phyloP scores from a whole-genome alignment of 2,329 filamentous ascomycete genomes.

The Pleoardoris graminearum region DNA sequence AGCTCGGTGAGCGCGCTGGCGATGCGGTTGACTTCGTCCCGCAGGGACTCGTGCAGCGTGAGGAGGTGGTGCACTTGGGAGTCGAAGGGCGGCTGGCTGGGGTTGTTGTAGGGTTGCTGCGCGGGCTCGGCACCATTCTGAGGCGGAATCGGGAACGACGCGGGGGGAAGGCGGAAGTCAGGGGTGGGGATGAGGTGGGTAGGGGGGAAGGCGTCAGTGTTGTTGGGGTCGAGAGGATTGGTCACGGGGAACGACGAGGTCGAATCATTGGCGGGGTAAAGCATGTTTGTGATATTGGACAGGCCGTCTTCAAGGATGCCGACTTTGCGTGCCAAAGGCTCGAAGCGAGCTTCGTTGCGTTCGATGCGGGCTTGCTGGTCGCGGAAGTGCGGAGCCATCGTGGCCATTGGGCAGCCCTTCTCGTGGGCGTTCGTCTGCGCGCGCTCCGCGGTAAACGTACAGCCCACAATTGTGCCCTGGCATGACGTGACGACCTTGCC shows the following conservation, averaged over 20 bases:
- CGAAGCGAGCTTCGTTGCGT: slow-evolving; percentile 49
- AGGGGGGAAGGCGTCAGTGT: slow-evolving; percentile 31
- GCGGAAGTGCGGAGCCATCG: slow-evolving; percentile 50
- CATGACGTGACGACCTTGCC: slow-evolving; percentile 49
- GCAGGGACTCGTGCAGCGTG: slow-evolving; percentile 63
- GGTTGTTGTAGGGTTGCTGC: slow-evolving; percentile 27
- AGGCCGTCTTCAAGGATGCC: slow-evolving; percentile 52
- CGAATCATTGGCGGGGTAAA: slow-evolving; percentile 42
- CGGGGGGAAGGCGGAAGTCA: slow-evolving; percentile 40
- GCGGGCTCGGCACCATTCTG: slow-evolving; percentile 22
- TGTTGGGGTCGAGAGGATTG: slow-evolving; percentile 40
- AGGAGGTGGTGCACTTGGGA: slow-evolving; percentile 61
- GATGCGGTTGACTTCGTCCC: slow-evolving; percentile 61
- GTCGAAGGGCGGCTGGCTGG: slow-evolving; percentile 51
- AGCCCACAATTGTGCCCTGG: slow-evolving; percentile 50
- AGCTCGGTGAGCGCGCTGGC: slow-evolving; percentile 60
- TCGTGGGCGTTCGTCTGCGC: slow-evolving; percentile 47
- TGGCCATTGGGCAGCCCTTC: slow-evolving; percentile 50
- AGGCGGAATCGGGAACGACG: slow-evolving; percentile 38
- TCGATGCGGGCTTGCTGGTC: slow-evolving; percentile 50
- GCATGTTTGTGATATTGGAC: slow-evolving; percentile 47
- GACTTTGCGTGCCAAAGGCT: slow-evolving; percentile 49
- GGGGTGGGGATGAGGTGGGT: slow-evolving; percentile 39
- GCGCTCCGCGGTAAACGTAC: slow-evolving; percentile 46
- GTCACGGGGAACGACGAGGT: slow-evolving; percentile 38